phyloP scores from a whole-genome alignment of 345 rosid genomes.

The Eucalyptus pauciflora region DNA sequence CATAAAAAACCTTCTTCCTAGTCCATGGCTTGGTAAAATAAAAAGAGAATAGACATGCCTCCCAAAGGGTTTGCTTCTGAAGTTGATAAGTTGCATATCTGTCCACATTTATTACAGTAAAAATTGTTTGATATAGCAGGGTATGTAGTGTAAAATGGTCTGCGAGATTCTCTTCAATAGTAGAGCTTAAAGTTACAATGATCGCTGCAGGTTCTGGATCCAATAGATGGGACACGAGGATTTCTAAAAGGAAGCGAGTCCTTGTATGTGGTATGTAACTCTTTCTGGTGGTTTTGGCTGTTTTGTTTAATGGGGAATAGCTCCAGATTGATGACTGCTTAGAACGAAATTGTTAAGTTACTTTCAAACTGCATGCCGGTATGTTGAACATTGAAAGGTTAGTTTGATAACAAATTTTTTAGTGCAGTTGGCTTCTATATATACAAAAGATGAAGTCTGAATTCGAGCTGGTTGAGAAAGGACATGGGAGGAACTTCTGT shows the following conservation, averaged over 20 bases:
- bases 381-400: background rate
- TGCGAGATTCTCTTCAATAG: background rate
- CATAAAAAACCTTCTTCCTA: background rate
- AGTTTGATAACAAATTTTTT: background rate
- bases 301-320: background rate
- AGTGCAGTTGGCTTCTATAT: background rate
- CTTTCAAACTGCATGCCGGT: background rate
- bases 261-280: conserved; percentile 62
- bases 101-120: background rate
- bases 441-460: background rate
- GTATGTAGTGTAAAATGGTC: background rate
- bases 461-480: background rate
- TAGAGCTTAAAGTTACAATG: background rate
- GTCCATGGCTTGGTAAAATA: background rate
- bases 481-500: background rate
- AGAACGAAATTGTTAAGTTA: background rate
- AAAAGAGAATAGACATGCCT: background rate
- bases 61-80: background rate
- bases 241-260: conserved; percentile 70
- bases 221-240: conserved; percentile 85
- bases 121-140: fast-evolving
- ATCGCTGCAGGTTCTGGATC: conserved; percentile 66
- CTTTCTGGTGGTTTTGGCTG: background rate
- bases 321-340: background rate
- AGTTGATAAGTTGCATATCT: background rate